Evolutionary conservation across 192 early-diverging fungal genomes (phyloP).

Genomic region (Coemansia sp.): DNA sequence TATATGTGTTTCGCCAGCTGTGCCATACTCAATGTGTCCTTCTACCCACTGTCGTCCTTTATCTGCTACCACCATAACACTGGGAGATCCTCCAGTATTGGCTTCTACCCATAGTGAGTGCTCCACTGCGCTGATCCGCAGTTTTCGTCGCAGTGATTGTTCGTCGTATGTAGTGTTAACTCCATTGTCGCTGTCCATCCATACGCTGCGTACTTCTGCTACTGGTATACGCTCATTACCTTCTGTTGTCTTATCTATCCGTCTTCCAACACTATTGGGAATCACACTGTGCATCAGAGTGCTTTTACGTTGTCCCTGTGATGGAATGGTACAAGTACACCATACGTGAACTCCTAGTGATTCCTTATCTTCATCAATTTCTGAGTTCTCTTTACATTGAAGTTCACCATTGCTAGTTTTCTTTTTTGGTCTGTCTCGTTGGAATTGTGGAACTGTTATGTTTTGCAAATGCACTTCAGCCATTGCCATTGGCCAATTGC

Average conservation of each 20-base stretch:
- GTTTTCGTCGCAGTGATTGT: neutral
- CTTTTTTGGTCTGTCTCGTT: neutral
- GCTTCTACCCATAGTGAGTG: slow-evolving; percentile 4
- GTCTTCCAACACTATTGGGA: neutral
- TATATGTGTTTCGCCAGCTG: neutral
- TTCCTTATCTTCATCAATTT: neutral
- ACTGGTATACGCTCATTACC: neutral
- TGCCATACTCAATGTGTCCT: neutral
- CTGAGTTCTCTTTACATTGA: no score
- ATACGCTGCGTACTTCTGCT: slow-evolving; percentile 16
- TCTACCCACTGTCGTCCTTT: slow-evolving; percentile 14
- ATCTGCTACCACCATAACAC: slow-evolving; percentile 7
- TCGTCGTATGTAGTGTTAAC: neutral
- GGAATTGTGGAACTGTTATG: neutral
- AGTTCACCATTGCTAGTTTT: neutral
- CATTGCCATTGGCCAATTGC: slow-evolving; percentile 14
- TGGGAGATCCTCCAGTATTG: neutral
- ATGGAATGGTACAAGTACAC: slow-evolving; percentile 6
- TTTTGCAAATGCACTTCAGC: slow-evolving; percentile 7
- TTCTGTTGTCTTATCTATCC: neutral
- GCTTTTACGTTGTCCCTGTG: slow-evolving; percentile 11
- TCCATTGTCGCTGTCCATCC: slow-evolving; percentile 5
- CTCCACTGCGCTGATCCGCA: slow-evolving; percentile 2
- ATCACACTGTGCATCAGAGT: slow-evolving; percentile 13
- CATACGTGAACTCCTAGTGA: slow-evolving; percentile 15